phyloP scores from a whole-genome alignment of 176 grass and related monocot genomes.

The Tillandsia fasciculata region DNA sequence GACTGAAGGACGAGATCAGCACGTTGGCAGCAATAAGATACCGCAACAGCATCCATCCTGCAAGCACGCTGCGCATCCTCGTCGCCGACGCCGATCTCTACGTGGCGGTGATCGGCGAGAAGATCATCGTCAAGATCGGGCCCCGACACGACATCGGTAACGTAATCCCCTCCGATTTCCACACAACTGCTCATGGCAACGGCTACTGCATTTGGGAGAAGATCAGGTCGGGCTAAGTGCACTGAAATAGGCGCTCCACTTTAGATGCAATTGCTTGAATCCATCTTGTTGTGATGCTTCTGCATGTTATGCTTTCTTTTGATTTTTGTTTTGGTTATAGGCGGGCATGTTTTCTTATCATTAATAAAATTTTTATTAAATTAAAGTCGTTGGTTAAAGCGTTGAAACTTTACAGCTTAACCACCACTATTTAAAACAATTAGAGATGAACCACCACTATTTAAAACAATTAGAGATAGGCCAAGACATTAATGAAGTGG shows the following conservation, averaged over 20 bases:
- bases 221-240: conserved; percentile 11
- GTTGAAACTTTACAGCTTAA: too few relatives aligned
- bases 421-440: too few relatives aligned
- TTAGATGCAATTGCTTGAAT: not conserved
- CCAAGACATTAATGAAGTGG: too few relatives aligned
- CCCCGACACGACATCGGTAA: conserved; percentile 43
- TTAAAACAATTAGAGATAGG: too few relatives aligned
- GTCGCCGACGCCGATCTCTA: conserved; percentile 48
- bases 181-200: conserved; percentile 32
- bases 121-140: conserved; percentile 55
- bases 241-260: conserved; percentile 10
- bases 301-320: not conserved
- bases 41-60: conserved; percentile 37
- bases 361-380: too few relatives aligned
- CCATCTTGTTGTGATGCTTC: not conserved
- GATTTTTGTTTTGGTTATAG: too few relatives aligned
- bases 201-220: conserved; percentile 88
- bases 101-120: conserved; percentile 51
- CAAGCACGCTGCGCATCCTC: conserved; percentile 49
- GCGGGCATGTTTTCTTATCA: too few relatives aligned
- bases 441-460: too few relatives aligned
- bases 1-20: conserved; percentile 51
- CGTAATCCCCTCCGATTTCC: conserved; percentile 62
- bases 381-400: too few relatives aligned
- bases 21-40: conserved; percentile 31